Percentiles rank a stretch among this genome's conserved stretches.
Evolutionary conservation across 768 basidiomycete species (phyloP).

Genomic region (Phaffia tasmanica): DNA sequence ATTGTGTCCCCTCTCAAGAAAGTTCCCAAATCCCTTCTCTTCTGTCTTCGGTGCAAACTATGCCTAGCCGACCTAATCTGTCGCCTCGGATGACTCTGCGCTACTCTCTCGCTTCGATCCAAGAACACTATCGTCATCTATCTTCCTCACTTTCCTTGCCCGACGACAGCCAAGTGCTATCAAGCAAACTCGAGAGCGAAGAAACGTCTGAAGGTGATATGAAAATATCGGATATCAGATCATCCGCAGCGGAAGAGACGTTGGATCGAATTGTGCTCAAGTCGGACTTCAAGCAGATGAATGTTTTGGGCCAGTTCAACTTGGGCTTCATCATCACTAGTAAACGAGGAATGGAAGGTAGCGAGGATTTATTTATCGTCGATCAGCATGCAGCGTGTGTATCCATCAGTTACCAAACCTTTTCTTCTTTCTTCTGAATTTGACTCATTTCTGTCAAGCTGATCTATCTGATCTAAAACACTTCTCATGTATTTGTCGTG

Average conservation of each 20-base stretch:
- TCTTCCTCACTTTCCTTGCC: background rate
- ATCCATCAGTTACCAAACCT: background rate
- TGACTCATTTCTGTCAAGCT: too few species aligned
- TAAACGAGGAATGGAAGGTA: conserved; percentile 40
- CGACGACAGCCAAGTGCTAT: background rate
- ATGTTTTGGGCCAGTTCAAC: conserved; percentile 87
- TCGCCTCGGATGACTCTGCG: too few species aligned
- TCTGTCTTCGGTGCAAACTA: too few species aligned
- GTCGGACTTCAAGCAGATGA: conserved; percentile 71
- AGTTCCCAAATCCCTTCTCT: too few species aligned
- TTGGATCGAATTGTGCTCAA: conserved; percentile 79
- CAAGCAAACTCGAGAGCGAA: conserved; percentile 1
- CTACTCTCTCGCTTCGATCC: too few species aligned
- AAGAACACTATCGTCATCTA: background rate
- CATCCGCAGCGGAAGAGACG: conserved; percentile 46
- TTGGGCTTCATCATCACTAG: conserved; percentile 84
- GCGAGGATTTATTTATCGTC: conserved; percentile 87
- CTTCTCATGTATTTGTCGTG: too few species aligned
- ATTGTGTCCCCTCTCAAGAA: too few species aligned
- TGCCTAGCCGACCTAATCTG: too few species aligned
- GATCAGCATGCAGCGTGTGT: conserved; percentile 23
- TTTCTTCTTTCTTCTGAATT: too few species aligned
- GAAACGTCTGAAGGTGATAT: too few species aligned
- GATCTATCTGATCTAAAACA: too few species aligned
- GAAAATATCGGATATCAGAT: background rate